Base-by-base conservation (phyloP, 352 stramenopile genomes). In the Hyphochytrium catenoides region DNA sequence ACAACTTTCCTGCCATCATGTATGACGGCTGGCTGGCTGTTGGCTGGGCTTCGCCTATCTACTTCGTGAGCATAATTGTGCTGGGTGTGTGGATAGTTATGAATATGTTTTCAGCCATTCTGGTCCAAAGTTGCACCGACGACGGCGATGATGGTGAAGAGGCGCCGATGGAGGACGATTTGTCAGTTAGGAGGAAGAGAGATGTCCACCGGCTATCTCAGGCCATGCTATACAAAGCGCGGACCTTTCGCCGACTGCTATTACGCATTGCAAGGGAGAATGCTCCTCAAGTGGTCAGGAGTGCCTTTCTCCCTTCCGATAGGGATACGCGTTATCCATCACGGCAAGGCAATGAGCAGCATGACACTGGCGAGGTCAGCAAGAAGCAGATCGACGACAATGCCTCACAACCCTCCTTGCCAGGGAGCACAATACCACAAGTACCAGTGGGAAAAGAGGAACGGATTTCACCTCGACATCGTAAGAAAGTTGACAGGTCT, bases 1-100 rank as follows among this genome's bases (percentile, higher is more conserved):
- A 95, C 32, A 87, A 94, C 51, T 94, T 76, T 78, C 92, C 93
- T 39, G 54, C 45, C 24, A 63, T 93, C 34, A 89, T 95, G 78
- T 93, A 94, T 48, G 73, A 87, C 47, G 66, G 54, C 5, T 85
- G 84, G 46, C 67, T 70, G 4, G 59, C 59, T n/a, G 82, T 73
- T 39, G 58, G 60, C 18, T 58, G 61, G 33, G 39, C 41, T 3
- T 56, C 60, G 1, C 61, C 57, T 9, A 14, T 83, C 20, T 93
- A 92, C 55, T 85, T 86, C 39, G 66, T 89, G 19, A 18, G 44
- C 6, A 52, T 62, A 4, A 56, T 91, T 15, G 58, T 94, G 3
- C 48, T 94, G 17, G 82, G 78, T 14, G 57, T 73, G 22, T 93
- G 90, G 39, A 66, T 91, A 16, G 46, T 93, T 3, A 81, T 95